A percentile compares a stretch with the other conserved stretches of the same genome.
Conservation (phyloP, 306 rosid species). For the Ziziphus jujuba region DNA sequence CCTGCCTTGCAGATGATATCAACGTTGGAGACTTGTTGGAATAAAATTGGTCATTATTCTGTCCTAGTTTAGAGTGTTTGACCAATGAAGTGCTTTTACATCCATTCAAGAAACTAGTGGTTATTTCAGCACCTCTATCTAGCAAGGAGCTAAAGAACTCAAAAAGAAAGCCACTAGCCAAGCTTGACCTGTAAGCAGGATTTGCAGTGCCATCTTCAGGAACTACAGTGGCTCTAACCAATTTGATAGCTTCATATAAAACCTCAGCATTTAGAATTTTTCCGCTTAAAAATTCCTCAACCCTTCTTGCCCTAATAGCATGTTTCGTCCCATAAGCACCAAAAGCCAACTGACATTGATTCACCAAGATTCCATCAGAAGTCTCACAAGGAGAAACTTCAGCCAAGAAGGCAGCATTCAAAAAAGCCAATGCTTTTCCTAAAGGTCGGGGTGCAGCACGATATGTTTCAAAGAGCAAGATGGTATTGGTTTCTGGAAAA, state of each 20-base stretch:
- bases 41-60: conserved; percentile 23
- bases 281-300: conserved; percentile 64
- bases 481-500: conserved; percentile 35
- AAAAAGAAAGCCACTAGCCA: conserved; percentile 77
- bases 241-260: conserved; percentile 54
- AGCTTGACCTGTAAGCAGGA: conserved; percentile 67
- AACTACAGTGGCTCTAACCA: conserved; percentile 45
- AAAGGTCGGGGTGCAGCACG: conserved; percentile 86
- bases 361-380: conserved; percentile 43
- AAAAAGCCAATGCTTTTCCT: conserved; percentile 71
- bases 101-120: conserved; percentile 25
- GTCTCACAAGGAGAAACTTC: conserved; percentile 50
- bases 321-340: conserved; percentile 72
- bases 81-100: conserved; percentile 7
- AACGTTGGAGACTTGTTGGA: conserved; percentile 30
- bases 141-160: conserved; percentile 64
- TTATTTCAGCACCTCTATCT: conserved; percentile 28
- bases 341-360: conserved; percentile 63
- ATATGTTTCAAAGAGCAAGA: conserved; percentile 66
- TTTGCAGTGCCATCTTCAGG: conserved; percentile 54
- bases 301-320: conserved; percentile 76
- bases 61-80: conserved; percentile 22
- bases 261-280: conserved; percentile 47
- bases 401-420: conserved; percentile 81
- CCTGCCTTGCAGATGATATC: conserved; percentile 69